A percentile compares a stretch with the other conserved stretches of the same genome.
Evolutionary conservation across 2,329 filamentous ascomycete species (phyloP).

Genomic region (Decorospora gaudefroyi): DNA sequence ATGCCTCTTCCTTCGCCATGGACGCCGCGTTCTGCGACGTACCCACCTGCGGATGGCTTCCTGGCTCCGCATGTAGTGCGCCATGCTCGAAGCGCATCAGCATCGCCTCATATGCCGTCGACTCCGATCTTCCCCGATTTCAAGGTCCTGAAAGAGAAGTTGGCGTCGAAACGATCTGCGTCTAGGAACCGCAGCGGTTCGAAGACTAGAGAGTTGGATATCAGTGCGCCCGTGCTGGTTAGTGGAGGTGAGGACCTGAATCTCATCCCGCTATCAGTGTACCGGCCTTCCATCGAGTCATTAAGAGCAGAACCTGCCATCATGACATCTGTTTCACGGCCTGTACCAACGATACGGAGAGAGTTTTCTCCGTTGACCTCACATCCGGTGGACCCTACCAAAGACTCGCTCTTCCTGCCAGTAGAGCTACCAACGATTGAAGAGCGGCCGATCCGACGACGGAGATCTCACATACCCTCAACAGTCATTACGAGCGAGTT

Average conservation of each 20-base stretch:
- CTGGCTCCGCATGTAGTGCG: conserved; percentile 31
- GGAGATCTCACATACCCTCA: conserved; percentile 29
- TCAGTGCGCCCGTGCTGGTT: conserved; percentile 40
- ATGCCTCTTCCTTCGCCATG: conserved; percentile 27
- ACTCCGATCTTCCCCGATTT: conserved; percentile 40
- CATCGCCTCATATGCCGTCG: conserved; percentile 35
- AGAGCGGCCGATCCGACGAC: conserved; percentile 20
- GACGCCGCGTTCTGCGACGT: conserved; percentile 38
- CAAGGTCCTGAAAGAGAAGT: conserved; percentile 39
- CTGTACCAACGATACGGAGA: conserved; percentile 22
- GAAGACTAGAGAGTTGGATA: conserved; percentile 36
- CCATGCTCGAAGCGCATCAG: conserved; percentile 40
- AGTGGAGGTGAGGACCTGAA: conserved; percentile 40
- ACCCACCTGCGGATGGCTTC: conserved; percentile 29
- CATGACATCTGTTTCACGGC: conserved; percentile 5
- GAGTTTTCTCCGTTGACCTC: conserved; percentile 42
- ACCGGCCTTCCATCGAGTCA: conserved; percentile 22
- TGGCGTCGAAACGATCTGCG: conserved; percentile 35
- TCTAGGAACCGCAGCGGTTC: conserved; percentile 31
- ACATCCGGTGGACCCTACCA: conserved; percentile 35
- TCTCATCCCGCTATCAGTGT: conserved; percentile 43
- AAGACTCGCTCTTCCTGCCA: conserved; percentile 22
- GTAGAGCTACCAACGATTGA: conserved; percentile 15
- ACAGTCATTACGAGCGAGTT: conserved; percentile 21
- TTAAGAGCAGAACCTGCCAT: conserved; percentile 16